Base-by-base conservation (phyloP, 257 asterid genomes). In the Phtheirospermum japonicum region DNA sequence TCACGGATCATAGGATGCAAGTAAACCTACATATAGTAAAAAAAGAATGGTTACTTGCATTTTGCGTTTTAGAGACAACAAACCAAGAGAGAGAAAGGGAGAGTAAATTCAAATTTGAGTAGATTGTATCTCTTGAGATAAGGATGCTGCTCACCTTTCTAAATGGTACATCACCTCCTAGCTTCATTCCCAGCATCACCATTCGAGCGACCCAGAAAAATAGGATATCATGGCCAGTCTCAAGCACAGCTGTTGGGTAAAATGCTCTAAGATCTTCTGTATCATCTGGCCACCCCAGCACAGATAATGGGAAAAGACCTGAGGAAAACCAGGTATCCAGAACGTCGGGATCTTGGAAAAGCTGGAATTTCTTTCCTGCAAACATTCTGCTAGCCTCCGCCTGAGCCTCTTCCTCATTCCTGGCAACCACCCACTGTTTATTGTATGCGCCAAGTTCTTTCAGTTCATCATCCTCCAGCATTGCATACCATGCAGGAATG, bases 141-240 rank as follows among this genome's bases (percentile, higher is more conserved):
- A n/a, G n/a, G n/a, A n/a, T n/a, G 52, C 20, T 53, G 64, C 82
- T 61, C 52, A 86, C 99, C 99, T 86, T 89, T 42, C 77, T 58
- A 75, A 89, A 92, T 39, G 99, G 99, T 4, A 92, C 88, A 70
- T 89, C 95, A 71, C 96, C 94, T 36, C 94, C 99, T 64, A 92
- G 85, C 85, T 86, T 89, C 73, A 85, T 83, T 77, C 99, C 99
- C 89, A 86, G 51, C 97, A 92, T 92, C 72, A 86, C 99, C 99
- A 89, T 89, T 57, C 97, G 93, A 62, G 99, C 97, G 61, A 89
- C 99, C 97, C 99, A 89, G 72, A 89, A 86, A 74, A 92, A 92
- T 61, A 92, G 85, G 79, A 89, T 86, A 66, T 92, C 97, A 46
- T 85, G 96, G 19, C 99, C 99, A 23, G 99, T 92, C 80, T 92